Conservation (phyloP, 2,329 filamentous ascomycete genomes). For the Ophiostoma angusticollis region DNA sequence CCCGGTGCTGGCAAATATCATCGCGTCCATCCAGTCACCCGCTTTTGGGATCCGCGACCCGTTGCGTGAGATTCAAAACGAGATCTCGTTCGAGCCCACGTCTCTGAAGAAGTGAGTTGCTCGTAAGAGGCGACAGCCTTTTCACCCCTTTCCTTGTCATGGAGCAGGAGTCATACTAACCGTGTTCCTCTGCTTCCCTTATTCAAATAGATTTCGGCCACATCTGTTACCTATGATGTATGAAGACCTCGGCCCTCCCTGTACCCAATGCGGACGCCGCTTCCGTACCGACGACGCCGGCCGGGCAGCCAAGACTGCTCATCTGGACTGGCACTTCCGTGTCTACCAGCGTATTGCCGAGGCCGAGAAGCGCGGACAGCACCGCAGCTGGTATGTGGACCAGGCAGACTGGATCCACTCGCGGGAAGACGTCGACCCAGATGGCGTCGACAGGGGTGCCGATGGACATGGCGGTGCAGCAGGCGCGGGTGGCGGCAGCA, state of each 20-base stretch:
- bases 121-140: too few relatives aligned
- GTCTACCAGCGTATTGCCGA: slow-evolving; percentile 84
- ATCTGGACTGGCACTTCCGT: slow-evolving; percentile 97
- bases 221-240: slow-evolving; percentile 51
- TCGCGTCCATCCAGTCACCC: slow-evolving; percentile 15
- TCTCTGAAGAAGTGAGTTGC: slow-evolving; percentile 59
- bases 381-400: slow-evolving; percentile 90
- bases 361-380: slow-evolving; percentile 71
- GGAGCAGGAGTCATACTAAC: too few relatives aligned
- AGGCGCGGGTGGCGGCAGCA: slow-evolving; percentile 19
- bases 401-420: slow-evolving; percentile 87
- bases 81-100: slow-evolving; percentile 48
- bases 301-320: slow-evolving; percentile 72
- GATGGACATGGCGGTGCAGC: slow-evolving; percentile 13
- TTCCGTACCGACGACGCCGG: slow-evolving; percentile 69
- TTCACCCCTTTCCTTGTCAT: too few relatives aligned
- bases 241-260: slow-evolving; percentile 72
- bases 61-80: slow-evolving; percentile 23
- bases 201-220: slow-evolving; percentile 48
- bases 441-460: slow-evolving; percentile 26
- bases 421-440: slow-evolving; percentile 62
- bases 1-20: slow-evolving; percentile 19
- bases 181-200: neutral
- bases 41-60: slow-evolving; percentile 10
- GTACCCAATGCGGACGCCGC: slow-evolving; percentile 79